phyloP scores from a whole-genome alignment of 1,139 yeast genomes.

The Pichia inconspicua region DNA sequence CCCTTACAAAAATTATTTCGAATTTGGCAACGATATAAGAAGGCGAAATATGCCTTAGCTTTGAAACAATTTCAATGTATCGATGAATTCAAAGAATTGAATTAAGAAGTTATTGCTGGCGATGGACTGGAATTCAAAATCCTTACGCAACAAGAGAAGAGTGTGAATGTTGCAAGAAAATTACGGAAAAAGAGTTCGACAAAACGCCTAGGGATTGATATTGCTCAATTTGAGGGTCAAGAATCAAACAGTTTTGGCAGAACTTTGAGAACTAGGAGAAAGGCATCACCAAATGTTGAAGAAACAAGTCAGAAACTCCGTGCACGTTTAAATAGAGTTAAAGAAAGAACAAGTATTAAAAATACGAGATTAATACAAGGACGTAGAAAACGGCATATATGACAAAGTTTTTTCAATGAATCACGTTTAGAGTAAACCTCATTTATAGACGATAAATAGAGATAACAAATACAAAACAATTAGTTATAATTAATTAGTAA shows the following conservation, averaged over 20 bases:
- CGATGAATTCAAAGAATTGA: not conserved
- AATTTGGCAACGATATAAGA: constrained; percentile 12
- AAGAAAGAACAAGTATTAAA: constrained; percentile 8
- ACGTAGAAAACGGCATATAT: not conserved
- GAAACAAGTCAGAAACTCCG: not conserved
- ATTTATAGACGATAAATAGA: constrained; percentile 5
- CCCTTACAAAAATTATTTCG: constrained; percentile 11
- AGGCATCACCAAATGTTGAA: not conserved
- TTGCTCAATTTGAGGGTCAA: constrained; percentile 1
- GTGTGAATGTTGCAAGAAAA: not conserved
- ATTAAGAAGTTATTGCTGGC: not conserved
- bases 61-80: not conserved
- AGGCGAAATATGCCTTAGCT: constrained; percentile 8
- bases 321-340: constrained; percentile 12
- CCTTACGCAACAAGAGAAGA: not conserved
- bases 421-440: constrained; percentile 6
- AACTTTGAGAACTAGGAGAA: constrained; percentile 6
- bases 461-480: constrained; percentile 9
- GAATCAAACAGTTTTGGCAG: not conserved
- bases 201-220: constrained; percentile 8
- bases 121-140: not conserved
- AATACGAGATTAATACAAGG: constrained; percentile 3
- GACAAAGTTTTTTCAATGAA: not conserved
- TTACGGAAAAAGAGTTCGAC: not conserved
- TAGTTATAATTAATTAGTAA: not conserved